Evolutionary conservation across 257 asterid species (phyloP).

Genomic region (Osmanthus fragrans): DNA sequence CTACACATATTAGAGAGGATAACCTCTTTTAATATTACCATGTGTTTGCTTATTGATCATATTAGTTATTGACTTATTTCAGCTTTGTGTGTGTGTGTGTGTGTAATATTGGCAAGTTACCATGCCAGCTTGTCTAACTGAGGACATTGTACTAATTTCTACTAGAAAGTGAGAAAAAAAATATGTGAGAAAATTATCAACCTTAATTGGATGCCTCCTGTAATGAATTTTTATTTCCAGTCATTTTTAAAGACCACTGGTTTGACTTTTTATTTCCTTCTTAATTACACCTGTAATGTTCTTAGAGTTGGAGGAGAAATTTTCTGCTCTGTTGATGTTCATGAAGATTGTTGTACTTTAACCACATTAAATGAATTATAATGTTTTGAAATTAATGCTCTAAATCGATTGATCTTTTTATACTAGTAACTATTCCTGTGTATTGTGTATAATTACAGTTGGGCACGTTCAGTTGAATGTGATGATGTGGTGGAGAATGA

Average conservation of each 20-base stretch:
- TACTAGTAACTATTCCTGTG: background rate
- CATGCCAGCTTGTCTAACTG: background rate
- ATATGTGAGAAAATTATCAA: background rate
- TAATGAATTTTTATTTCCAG: background rate
- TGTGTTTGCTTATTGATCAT: background rate
- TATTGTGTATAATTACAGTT: constrained; percentile 31
- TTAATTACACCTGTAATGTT: background rate
- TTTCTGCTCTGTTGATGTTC: constrained; percentile 1
- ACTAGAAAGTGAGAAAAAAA: background rate
- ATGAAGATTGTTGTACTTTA: background rate
- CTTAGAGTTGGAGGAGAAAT: background rate
- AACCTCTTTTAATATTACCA: background rate
- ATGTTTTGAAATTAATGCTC: background rate
- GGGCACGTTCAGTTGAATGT: constrained; percentile 10
- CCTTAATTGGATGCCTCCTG: background rate
- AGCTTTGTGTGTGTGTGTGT: background rate
- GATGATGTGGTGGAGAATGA: constrained; percentile 46
- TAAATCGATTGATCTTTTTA: background rate
- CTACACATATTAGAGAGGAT: background rate
- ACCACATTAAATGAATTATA: background rate
- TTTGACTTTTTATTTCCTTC: background rate
- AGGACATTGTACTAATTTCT: background rate
- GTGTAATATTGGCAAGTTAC: background rate
- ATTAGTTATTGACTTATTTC: background rate
- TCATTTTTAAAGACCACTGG: background rate